Percentiles rank a stretch among this genome's conserved stretches.
Evolutionary conservation across 2,329 filamentous ascomycete genomes (phyloP).

Genomic region (Hymenoscyphus infarciens): DNA sequence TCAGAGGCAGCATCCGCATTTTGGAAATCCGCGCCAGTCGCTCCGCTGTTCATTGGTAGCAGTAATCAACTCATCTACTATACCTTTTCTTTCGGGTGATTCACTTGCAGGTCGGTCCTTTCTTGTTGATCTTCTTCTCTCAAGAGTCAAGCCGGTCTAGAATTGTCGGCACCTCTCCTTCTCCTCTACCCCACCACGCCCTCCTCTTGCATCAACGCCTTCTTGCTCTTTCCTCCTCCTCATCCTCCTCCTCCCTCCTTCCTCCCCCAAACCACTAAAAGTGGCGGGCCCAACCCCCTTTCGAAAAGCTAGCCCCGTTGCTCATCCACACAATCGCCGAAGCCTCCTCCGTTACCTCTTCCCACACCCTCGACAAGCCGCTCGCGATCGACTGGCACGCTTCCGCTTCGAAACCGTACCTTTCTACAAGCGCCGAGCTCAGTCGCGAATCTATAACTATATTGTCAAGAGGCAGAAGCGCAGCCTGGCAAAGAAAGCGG

Average conservation of each 20-base stretch:
- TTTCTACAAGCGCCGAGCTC: constrained; percentile 63
- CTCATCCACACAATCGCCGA: constrained; percentile 41
- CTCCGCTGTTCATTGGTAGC: background rate
- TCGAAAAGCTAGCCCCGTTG: constrained; percentile 20
- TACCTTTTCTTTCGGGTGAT: background rate
- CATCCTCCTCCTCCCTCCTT: background rate
- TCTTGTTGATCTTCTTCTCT: background rate
- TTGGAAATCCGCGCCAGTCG: background rate
- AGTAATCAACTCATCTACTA: background rate
- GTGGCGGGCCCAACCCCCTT: constrained; percentile 30
- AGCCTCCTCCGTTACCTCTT: constrained; percentile 65
- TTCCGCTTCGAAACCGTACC: constrained; percentile 76
- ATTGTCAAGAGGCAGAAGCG: constrained; percentile 62
- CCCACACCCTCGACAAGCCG: constrained; percentile 58
- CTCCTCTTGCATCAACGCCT: background rate
- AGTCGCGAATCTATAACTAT: constrained; percentile 73
- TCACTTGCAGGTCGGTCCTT: background rate
- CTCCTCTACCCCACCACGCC: too few species aligned
- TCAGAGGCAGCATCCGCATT: constrained; percentile 1
- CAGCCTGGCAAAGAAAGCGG: constrained; percentile 44
- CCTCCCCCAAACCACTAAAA: constrained; percentile 18
- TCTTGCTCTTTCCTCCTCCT: background rate
- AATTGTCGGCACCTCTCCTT: background rate
- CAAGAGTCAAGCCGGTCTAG: background rate
- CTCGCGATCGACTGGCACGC: constrained; percentile 61